Evolutionary conservation across 352 stramenopile genomes (phyloP).

Genomic region (Globisporangium paroecandrum): DNA sequence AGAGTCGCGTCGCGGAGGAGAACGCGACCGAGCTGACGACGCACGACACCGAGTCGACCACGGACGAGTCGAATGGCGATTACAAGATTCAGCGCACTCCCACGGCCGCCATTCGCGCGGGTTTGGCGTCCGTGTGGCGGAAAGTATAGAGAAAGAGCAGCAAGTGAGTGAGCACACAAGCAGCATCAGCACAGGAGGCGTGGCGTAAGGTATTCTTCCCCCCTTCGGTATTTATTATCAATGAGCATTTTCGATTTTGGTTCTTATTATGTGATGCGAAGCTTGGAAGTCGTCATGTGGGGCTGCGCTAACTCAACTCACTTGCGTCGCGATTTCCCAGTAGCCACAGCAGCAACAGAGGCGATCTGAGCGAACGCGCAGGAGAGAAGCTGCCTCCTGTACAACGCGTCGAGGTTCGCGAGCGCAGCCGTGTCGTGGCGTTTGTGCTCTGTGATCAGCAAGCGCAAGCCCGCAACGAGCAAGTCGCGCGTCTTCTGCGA

Average conservation of each 20-base stretch:
- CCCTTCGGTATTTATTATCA: slow-evolving; percentile 13
- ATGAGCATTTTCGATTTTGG: neutral
- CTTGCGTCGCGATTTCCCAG: slow-evolving; percentile 4
- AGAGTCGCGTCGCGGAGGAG: slow-evolving; percentile 19
- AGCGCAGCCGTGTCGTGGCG: slow-evolving; percentile 36
- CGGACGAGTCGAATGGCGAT: slow-evolving; percentile 35
- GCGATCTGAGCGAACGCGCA: neutral
- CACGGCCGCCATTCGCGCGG: slow-evolving; percentile 32
- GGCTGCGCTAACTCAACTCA: neutral
- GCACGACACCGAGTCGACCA: slow-evolving; percentile 30
- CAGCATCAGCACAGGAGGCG: neutral
- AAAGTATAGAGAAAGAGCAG: slow-evolving; percentile 17
- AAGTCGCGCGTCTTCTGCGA: slow-evolving; percentile 64
- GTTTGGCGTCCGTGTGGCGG: slow-evolving; percentile 32
- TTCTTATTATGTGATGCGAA: neutral
- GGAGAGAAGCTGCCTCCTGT: slow-evolving; percentile 16
- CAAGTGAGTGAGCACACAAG: neutral
- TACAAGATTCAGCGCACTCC: slow-evolving; percentile 41
- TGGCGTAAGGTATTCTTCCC: neutral
- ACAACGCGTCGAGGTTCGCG: slow-evolving; percentile 22
- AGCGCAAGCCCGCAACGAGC: slow-evolving; percentile 55
- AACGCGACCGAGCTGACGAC: slow-evolving; percentile 21
- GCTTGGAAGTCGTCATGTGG: neutral
- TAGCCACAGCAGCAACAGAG: neutral
- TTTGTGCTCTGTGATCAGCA: slow-evolving; percentile 62